Evolutionary conservation across 257 asterid species (phyloP), one percentile per base, ranked within the genome.

Genomic region (Prunella vulgaris): DNA sequence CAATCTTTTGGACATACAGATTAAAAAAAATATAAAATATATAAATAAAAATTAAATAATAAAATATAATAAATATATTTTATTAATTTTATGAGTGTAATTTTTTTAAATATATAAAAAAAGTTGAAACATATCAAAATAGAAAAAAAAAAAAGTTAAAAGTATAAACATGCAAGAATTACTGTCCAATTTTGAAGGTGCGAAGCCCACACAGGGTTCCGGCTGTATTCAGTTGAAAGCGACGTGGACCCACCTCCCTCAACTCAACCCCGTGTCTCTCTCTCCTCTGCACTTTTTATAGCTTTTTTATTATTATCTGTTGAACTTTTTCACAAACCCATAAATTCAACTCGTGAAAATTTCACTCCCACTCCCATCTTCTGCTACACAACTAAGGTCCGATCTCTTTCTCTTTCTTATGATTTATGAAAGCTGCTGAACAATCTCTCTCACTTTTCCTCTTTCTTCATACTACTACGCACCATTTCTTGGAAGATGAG

Each of bases 261-360:
- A 44, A 44, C 52, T 5, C 52, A 4, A 14, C 52, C n/a, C 52
- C 52, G 58, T 54, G 68, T 75, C 49, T 69, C 69, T 69, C 59
- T 40, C 69, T 61, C 65, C 74, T 82, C 28, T 25, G 70, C 85
- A 83, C 86, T 84, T 84, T 85, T 80, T 58, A 75, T 68, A 69
- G 69, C 72, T 52, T 79, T 76, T 83, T 69, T 7, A 24, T 59
- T 7, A 67, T 63, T 83, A 77, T 77, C 53, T 57, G 72, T 82
- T 64, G 48, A 24, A 33, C 79, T 74, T 83, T 84, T 82, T 80
- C 80, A 76, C 79, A n/a, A 80, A 72, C 72, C 57, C 77, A 64
- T 60, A 76, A 70, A 62, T 65, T 66, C 76, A 76, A 72, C 57
- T 68, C 74, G 63, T 20, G 77, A 73, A 79, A 73, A 38, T 21